Evolutionary conservation across 257 asterid genomes (phyloP).

Genomic region (Capsicum baccatum): DNA sequence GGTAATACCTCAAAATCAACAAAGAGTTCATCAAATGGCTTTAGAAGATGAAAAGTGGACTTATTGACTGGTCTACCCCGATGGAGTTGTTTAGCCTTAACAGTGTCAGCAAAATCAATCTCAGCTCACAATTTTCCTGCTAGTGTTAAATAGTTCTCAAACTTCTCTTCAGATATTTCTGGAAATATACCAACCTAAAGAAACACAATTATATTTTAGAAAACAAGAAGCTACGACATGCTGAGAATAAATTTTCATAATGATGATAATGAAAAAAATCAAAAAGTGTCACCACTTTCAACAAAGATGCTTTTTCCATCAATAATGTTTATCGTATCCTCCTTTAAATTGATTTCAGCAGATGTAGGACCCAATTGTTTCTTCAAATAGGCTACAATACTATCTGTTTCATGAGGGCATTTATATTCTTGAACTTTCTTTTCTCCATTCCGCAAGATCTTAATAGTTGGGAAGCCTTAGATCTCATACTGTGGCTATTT

Average conservation of each 20-base stretch:
- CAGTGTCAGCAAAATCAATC: constrained; percentile 68
- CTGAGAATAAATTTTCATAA: neutral
- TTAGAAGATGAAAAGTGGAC: constrained; percentile 77
- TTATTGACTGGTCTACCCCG: constrained; percentile 68
- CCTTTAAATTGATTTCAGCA: constrained; percentile 65
- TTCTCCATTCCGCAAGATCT: constrained; percentile 80
- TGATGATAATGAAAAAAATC: neutral
- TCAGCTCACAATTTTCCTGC: constrained; percentile 82
- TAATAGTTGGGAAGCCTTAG: constrained; percentile 84
- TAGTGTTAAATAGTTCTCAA: constrained; percentile 54
- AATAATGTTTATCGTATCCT: constrained; percentile 56
- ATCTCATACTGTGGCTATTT: constrained; percentile 52
- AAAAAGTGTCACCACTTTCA: constrained; percentile 44
- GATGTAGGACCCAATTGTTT: constrained; percentile 89
- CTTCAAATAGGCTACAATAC: constrained; percentile 72
- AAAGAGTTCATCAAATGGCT: constrained; percentile 82
- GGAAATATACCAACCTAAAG: constrained; percentile 80
- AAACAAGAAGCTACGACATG: neutral
- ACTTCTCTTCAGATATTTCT: constrained; percentile 66
- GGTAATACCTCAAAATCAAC: constrained; percentile 67
- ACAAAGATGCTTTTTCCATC: constrained; percentile 62
- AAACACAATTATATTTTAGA: neutral
- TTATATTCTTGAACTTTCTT: constrained; percentile 65
- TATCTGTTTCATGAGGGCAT: constrained; percentile 86
- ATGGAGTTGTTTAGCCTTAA: constrained; percentile 72